Evolutionary conservation across 1,284 basidiomycete genomes (phyloP).

Genomic region (Boletellus deceptivus): DNA sequence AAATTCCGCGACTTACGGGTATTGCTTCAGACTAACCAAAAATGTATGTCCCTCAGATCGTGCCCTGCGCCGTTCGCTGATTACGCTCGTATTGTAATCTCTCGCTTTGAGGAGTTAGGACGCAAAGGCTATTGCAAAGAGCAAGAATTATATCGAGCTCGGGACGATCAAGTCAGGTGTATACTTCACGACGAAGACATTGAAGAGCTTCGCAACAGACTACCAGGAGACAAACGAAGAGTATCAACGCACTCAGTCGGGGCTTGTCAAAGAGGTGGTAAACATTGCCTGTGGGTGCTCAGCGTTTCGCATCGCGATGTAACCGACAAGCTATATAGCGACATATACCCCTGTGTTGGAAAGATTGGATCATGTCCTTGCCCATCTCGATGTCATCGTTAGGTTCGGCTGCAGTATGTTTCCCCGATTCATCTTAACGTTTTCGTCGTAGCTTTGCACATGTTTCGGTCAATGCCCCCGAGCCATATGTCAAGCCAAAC

Average conservation of each 20-base stretch:
- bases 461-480: slow-evolving; percentile 84
- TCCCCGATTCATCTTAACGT: background rate
- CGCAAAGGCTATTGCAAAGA: slow-evolving; percentile 68
- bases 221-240: slow-evolving; percentile 68
- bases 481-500: slow-evolving; percentile 84
- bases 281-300: slow-evolving; percentile 78
- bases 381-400: slow-evolving; percentile 89
- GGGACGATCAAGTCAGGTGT: slow-evolving; percentile 86
- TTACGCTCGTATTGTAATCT: no score
- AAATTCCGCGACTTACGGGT: slow-evolving; percentile 88
- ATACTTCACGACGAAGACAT: slow-evolving; percentile 83
- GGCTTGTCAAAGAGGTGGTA: slow-evolving; percentile 92
- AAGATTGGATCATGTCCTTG: slow-evolving; percentile 83
- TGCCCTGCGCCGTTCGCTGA: background rate
- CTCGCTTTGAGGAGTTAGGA: slow-evolving; percentile 53
- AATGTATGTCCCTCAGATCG: slow-evolving; percentile 54
- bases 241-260: slow-evolving; percentile 77
- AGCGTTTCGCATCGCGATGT: background rate
- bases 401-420: slow-evolving; percentile 48
- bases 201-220: slow-evolving; percentile 76
- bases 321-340: slow-evolving; percentile 43
- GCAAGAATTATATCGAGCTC: slow-evolving; percentile 81
- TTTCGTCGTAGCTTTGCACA: slow-evolving; percentile 71
- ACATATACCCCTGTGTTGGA: slow-evolving; percentile 93
- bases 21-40: slow-evolving; percentile 93